Percentiles rank a stretch among this genome's conserved stretches.
Conservation (phyloP, 148 eudicot genomes). For the Vaccinium darrowii region DNA sequence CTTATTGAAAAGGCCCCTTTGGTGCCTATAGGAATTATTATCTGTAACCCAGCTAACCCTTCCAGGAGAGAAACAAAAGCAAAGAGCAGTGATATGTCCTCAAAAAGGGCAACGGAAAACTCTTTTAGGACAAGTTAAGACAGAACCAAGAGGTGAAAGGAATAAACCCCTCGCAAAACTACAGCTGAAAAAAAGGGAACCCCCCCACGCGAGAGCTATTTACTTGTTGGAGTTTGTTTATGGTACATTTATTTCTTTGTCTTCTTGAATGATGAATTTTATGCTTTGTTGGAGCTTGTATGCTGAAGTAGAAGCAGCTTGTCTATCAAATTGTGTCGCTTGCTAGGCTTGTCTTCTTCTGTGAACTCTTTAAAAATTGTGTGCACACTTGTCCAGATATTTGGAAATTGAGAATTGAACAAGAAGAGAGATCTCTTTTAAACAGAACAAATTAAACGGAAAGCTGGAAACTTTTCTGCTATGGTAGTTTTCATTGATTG, state of each 20-base stretch:
- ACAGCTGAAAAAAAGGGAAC: background rate
- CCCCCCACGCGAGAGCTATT: background rate
- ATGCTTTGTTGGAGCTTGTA: constrained; percentile 7
- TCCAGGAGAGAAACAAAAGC: background rate
- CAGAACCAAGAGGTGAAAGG: background rate
- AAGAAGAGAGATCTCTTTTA: background rate
- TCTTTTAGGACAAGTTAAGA: background rate
- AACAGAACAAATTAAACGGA: background rate
- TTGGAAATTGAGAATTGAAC: background rate
- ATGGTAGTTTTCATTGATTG: background rate
- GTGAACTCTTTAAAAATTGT: background rate
- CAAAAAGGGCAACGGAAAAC: background rate
- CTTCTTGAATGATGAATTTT: background rate
- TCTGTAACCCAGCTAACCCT: background rate
- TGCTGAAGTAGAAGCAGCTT: background rate
- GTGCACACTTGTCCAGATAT: background rate
- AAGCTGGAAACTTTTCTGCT: constrained; percentile 1
- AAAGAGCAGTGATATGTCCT: background rate
- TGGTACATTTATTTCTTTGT: background rate
- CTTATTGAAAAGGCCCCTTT: background rate
- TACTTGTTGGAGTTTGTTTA: background rate
- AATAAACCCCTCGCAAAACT: background rate
- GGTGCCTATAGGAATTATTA: background rate
- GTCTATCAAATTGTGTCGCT: background rate
- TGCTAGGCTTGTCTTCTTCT: background rate